A percentile compares a stretch with the other conserved stretches of the same genome.
Conservation (phyloP, 345 rosid species). For the Clarkia xantiana region DNA sequence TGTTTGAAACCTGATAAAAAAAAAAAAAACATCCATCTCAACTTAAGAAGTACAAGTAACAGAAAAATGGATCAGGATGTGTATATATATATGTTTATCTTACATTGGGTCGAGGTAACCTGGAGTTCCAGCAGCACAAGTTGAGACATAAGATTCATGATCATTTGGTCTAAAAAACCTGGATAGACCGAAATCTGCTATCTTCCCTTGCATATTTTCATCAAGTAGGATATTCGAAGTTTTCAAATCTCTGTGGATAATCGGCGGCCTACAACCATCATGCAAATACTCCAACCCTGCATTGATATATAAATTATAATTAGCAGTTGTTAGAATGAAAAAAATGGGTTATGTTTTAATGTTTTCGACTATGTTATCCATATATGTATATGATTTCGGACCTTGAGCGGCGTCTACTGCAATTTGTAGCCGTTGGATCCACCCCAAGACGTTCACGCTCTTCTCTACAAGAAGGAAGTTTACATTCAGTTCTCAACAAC, state of each 20-base stretch:
- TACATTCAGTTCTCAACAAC: neutral
- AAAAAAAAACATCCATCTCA: neutral
- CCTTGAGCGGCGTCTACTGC: constrained; percentile 32
- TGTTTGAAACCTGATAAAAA: constrained; percentile 5
- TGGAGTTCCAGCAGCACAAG: constrained; percentile 29
- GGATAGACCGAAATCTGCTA: constrained; percentile 53
- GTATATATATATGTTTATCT: constrained; percentile 8
- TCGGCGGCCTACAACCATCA: constrained; percentile 42
- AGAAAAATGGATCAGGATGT: no score
- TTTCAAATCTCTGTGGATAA: constrained; percentile 35
- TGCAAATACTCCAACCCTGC: constrained; percentile 33
- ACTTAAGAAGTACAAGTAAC: no score
- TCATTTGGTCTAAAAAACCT: constrained; percentile 27
- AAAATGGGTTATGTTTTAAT: no score
- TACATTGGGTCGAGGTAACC: constrained; percentile 57
- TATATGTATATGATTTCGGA: constrained; percentile 5
- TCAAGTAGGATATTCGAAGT: constrained; percentile 20
- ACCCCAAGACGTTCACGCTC: constrained; percentile 11
- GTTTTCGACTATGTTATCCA: neutral
- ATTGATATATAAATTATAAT: neutral
- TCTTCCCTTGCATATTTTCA: constrained; percentile 27
- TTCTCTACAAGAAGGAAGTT: constrained; percentile 6
- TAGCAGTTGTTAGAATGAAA: neutral
- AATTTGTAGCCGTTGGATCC: constrained; percentile 20
- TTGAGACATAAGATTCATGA: constrained; percentile 11